Conservation (phyloP, 768 basidiomycete genomes). For the Austroboletus eburneus region DNA sequence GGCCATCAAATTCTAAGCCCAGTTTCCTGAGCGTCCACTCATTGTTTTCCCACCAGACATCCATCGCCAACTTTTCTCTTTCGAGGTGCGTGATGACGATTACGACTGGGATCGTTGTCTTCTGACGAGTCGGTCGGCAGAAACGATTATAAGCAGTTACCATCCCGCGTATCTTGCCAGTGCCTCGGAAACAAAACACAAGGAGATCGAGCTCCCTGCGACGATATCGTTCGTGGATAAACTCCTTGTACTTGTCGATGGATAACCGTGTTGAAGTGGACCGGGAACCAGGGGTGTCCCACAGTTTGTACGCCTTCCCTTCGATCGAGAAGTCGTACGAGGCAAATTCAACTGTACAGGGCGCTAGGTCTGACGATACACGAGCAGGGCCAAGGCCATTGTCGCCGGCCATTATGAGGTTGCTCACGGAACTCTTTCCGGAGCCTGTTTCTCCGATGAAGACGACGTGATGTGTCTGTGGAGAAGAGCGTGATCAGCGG, state of each 20-base stretch:
- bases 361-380: constrained; percentile 25
- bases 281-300: constrained; percentile 34
- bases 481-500: too few species aligned
- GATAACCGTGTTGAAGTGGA: neutral
- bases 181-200: constrained; percentile 20
- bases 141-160: constrained; percentile 20
- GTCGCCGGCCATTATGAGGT: constrained; percentile 30
- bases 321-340: constrained; percentile 20
- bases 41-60: constrained; percentile 32
- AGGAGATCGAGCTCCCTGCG: constrained; percentile 18
- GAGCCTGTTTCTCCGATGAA: constrained; percentile 34
- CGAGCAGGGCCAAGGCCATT: constrained; percentile 9
- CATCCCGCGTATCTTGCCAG: constrained; percentile 12
- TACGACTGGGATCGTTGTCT: constrained; percentile 31
- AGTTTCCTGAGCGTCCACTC: constrained; percentile 10
- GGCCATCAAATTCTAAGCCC: constrained; percentile 24
- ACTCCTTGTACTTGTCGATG: constrained; percentile 1
- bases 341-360: constrained; percentile 29
- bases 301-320: constrained; percentile 18
- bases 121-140: constrained; percentile 28
- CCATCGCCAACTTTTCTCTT: constrained; percentile 25
- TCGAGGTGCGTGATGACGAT: constrained; percentile 39
- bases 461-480: constrained; percentile 28
- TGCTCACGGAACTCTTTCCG: constrained; percentile 42
- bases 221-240: constrained; percentile 30